A percentile compares a stretch with the other conserved stretches of the same genome.
Conservation (phyloP, 192 early-diverging fungal species). For the Spinellus fusiger region DNA sequence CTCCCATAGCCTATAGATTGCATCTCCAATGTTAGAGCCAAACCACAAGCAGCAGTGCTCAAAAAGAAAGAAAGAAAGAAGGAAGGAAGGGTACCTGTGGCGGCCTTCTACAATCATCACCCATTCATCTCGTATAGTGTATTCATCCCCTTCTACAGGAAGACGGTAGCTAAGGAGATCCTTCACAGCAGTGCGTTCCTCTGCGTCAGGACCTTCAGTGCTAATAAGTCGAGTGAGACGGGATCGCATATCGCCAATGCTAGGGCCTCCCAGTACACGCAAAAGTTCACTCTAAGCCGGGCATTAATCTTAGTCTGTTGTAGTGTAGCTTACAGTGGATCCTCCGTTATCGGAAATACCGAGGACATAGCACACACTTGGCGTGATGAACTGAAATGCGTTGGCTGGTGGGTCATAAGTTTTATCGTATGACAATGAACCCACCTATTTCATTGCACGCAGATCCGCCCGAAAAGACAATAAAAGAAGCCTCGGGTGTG, state of each 20-base stretch:
- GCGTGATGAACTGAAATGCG: constrained; percentile 55
- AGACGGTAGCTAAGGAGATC: constrained; percentile 65
- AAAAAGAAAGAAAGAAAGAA: neutral
- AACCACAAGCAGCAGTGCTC: too few relatives aligned
- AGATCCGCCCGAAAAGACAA: constrained; percentile 74
- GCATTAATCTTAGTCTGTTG: neutral
- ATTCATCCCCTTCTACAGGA: constrained; percentile 44
- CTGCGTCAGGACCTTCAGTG: constrained; percentile 42
- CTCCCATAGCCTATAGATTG: constrained; percentile 36
- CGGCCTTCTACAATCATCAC: constrained; percentile 64
- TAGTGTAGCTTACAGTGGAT: constrained; percentile 31
- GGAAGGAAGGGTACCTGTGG: constrained; percentile 44
- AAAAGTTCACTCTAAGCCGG: constrained; percentile 56
- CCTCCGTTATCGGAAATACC: constrained; percentile 74
- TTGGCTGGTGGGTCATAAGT: constrained; percentile 8
- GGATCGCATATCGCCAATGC: constrained; percentile 69
- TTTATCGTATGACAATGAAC: neutral
- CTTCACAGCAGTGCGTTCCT: constrained; percentile 56
- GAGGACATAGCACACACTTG: constrained; percentile 60
- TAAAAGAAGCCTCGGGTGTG: constrained; percentile 33
- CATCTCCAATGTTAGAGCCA: neutral
- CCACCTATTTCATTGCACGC: constrained; percentile 62
- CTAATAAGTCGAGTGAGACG: constrained; percentile 61
- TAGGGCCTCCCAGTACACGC: constrained; percentile 67
- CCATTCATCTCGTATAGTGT: constrained; percentile 68